A percentile compares a stretch with the other conserved stretches of the same genome.
These are phyloP conservation scores for Talaromyces thailandensis DNA, from an alignment of 495 filamentous ascomycete genomes.

Conservation along the genomic window DNA sequence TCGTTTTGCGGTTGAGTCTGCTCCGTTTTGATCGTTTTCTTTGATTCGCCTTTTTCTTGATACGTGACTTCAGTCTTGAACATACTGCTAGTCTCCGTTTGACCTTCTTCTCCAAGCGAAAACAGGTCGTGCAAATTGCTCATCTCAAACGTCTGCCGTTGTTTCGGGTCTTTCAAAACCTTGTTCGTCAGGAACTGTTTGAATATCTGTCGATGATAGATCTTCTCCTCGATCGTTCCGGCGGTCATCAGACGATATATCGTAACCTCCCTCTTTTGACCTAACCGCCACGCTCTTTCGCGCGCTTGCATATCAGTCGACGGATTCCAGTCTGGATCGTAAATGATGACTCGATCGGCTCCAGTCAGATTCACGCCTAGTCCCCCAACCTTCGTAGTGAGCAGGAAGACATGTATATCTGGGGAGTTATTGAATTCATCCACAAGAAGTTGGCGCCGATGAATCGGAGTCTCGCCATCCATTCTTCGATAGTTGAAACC, in stretches of 20 bases:
- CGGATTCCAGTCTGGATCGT: slow-evolving; percentile 96
- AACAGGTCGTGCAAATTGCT: slow-evolving; percentile 88
- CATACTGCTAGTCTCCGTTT: slow-evolving; percentile 73
- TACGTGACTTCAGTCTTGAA: slow-evolving; percentile 75
- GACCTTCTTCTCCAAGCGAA: slow-evolving; percentile 57
- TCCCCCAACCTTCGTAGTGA: slow-evolving; percentile 92
- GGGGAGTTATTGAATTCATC: slow-evolving; percentile 83
- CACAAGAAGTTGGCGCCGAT: slow-evolving; percentile 71
- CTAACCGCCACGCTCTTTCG: slow-evolving; percentile 93
- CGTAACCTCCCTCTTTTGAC: slow-evolving; percentile 86
- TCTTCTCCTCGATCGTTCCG: slow-evolving; percentile 97
- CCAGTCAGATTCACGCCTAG: slow-evolving; percentile 91
- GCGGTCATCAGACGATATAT: slow-evolving; percentile 96
- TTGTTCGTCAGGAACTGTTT: slow-evolving; percentile 96
- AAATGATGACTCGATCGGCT: slow-evolving; percentile 93
- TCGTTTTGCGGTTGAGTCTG: slow-evolving; percentile 17
- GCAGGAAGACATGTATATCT: slow-evolving; percentile 75
- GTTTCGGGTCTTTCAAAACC: slow-evolving; percentile 84
- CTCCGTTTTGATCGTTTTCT: background rate
- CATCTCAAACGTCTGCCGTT: slow-evolving; percentile 75
- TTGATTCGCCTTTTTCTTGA: slow-evolving; percentile 21
- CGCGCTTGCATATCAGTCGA: slow-evolving; percentile 89
- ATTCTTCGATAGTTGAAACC: slow-evolving; percentile 77
- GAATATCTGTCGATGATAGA: slow-evolving; percentile 95
- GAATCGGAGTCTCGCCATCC: slow-evolving; percentile 84